A percentile compares a stretch with the other conserved stretches of the same genome.
phyloP scores from a whole-genome alignment of 148 eudicot genomes.

The Chenopodium berlandieri region DNA sequence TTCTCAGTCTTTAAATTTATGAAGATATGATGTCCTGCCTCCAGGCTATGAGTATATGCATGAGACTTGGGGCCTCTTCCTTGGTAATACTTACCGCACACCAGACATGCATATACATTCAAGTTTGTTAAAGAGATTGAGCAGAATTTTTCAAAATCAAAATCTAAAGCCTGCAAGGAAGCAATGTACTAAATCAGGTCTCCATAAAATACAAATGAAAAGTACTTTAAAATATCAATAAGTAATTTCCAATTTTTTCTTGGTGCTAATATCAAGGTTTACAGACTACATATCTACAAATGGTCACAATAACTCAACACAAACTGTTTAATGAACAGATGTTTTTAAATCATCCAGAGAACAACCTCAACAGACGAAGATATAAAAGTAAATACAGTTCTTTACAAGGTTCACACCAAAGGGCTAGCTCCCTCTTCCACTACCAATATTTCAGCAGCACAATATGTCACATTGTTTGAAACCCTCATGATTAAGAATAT shows the following conservation, averaged over 20 bases:
- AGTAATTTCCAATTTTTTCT: not conserved
- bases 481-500: not conserved
- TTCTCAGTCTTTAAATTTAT: constrained; percentile 81
- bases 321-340: not conserved
- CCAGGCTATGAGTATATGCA: constrained; percentile 92
- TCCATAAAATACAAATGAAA: not conserved
- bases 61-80: constrained; percentile 91
- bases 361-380: not conserved
- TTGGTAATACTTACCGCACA: constrained; percentile 93
- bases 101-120: constrained; percentile 95
- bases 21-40: constrained; percentile 93
- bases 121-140: constrained; percentile 86
- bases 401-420: not conserved
- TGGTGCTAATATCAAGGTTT: not conserved
- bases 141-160: constrained; percentile 94
- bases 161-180: constrained; percentile 78
- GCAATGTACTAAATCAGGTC: not conserved
- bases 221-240: not conserved
- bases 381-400: not conserved
- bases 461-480: not conserved
- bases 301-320: not conserved
- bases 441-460: not conserved
- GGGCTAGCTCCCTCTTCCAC: not conserved
- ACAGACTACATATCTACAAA: not conserved
- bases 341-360: not conserved